A percentile compares a stretch with the other conserved stretches of the same genome.
These are phyloP conservation scores for Verticillium klebahnii DNA, from an alignment of 2,329 filamentous ascomycete species.

Conservation along the genomic window DNA sequence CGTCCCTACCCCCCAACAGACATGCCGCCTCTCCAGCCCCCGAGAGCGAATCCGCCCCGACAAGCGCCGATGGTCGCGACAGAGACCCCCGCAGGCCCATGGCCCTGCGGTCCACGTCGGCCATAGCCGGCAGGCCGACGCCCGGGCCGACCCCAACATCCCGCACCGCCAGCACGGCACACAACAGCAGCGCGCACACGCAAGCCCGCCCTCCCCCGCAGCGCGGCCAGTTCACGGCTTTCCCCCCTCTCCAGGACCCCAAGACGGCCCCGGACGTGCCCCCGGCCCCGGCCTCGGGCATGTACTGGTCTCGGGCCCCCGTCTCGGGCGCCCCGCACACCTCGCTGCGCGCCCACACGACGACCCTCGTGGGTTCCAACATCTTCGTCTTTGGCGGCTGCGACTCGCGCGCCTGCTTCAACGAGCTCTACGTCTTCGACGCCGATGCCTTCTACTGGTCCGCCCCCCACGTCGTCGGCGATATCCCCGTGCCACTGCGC, in stretches of 20 bases:
- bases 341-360: constrained; percentile 61
- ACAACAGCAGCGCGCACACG: constrained; percentile 4
- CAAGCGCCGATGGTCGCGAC: constrained; percentile 14
- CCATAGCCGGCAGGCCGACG: constrained; percentile 33
- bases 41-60: constrained; percentile 15
- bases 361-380: constrained; percentile 61
- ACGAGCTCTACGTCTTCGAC: constrained; percentile 64
- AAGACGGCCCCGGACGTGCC: constrained; percentile 54
- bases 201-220: constrained; percentile 16
- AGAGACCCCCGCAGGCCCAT: constrained; percentile 32
- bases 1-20: constrained; percentile 3
- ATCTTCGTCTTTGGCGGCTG: constrained; percentile 67
- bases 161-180: constrained; percentile 16
- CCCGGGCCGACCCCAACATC: constrained; percentile 10
- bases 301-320: constrained; percentile 67
- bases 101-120: constrained; percentile 49
- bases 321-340: constrained; percentile 59
- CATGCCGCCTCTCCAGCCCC: neutral
- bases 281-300: constrained; percentile 61
- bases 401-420: constrained; percentile 63
- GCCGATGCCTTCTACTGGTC: constrained; percentile 69
- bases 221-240: constrained; percentile 40
- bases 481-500: constrained; percentile 59
- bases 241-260: constrained; percentile 54
- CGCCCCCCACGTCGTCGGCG: constrained; percentile 58